A percentile compares a stretch with the other conserved stretches of the same genome.
phyloP scores from a whole-genome alignment of 2,329 filamentous ascomycete species.

The Penicillium expansum region DNA sequence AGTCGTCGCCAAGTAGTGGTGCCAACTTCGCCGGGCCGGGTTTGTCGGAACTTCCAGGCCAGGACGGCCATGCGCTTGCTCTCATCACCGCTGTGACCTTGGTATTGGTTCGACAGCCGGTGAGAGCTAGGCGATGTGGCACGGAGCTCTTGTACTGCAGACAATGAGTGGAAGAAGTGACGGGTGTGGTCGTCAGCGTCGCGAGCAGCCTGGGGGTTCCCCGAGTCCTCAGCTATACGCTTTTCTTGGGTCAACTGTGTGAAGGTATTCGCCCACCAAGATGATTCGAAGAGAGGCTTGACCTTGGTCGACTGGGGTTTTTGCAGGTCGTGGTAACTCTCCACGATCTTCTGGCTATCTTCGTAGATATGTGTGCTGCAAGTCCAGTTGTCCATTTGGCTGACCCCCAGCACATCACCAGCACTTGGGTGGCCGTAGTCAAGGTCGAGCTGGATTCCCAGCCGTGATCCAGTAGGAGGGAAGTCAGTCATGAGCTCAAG shows the following conservation, averaged over 20 bases:
- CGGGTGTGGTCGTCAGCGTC: slow-evolving; percentile 37
- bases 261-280: slow-evolving; percentile 47
- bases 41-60: slow-evolving; percentile 48
- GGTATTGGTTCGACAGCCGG: slow-evolving; percentile 29
- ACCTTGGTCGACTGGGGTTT: slow-evolving; percentile 41
- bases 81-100: slow-evolving; percentile 25
- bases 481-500: slow-evolving; percentile 46
- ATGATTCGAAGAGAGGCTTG: slow-evolving; percentile 44
- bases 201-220: slow-evolving; percentile 30
- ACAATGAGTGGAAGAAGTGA: slow-evolving; percentile 41
- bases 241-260: slow-evolving; percentile 42
- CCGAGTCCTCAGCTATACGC: slow-evolving; percentile 38
- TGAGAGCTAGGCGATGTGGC: slow-evolving; percentile 31
- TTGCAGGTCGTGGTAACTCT: slow-evolving; percentile 34
- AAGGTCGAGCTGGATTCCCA: slow-evolving; percentile 45
- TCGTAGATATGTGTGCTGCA: slow-evolving; percentile 46
- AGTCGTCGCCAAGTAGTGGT: slow-evolving; percentile 47
- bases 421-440: slow-evolving; percentile 39
- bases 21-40: slow-evolving; percentile 39
- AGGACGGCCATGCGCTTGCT: slow-evolving; percentile 44
- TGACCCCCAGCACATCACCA: slow-evolving; percentile 32
- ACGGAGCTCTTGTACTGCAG: slow-evolving; percentile 48
- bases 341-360: slow-evolving; percentile 31
- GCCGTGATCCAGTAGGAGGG: slow-evolving; percentile 40
- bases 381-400: slow-evolving; percentile 43